A percentile compares a stretch with the other conserved stretches of the same genome.
Evolutionary conservation across 345 rosid genomes (phyloP).

Genomic region (Populus euphratica): DNA sequence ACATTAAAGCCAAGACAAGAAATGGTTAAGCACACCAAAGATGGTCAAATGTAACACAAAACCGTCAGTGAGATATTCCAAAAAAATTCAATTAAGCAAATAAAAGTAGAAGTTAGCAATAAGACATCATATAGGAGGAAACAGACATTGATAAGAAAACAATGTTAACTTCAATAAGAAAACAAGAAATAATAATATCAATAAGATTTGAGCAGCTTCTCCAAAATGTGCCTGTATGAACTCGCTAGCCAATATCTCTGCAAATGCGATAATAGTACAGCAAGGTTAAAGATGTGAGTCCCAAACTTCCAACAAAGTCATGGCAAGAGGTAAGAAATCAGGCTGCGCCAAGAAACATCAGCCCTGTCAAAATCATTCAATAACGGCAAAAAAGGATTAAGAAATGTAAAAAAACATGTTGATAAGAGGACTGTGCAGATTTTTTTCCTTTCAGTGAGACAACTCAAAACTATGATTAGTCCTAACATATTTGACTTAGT

Average conservation of each 20-base stretch:
- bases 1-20: slow-evolving; percentile 14
- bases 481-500: no score
- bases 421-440: not conserved
- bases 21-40: slow-evolving; percentile 9
- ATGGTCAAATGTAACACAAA: slow-evolving; percentile 17
- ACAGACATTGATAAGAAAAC: slow-evolving; percentile 33
- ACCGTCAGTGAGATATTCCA: slow-evolving; percentile 23
- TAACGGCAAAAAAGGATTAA: slow-evolving; percentile 35
- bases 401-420: slow-evolving; percentile 26
- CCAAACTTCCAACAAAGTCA: slow-evolving; percentile 98
- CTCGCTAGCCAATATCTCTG: slow-evolving; percentile 61
- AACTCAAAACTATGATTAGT: no score
- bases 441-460: not conserved
- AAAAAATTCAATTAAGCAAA: slow-evolving; percentile 22
- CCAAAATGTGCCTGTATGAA: slow-evolving; percentile 21
- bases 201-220: slow-evolving; percentile 29
- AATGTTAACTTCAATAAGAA: slow-evolving; percentile 46
- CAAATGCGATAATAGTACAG: slow-evolving; percentile 97
- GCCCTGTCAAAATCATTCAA: slow-evolving; percentile 63
- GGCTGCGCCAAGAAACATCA: slow-evolving; percentile 95
- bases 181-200: slow-evolving; percentile 31
- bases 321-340: slow-evolving; percentile 96
- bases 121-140: slow-evolving; percentile 30
- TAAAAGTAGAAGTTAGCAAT: slow-evolving; percentile 30
- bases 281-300: slow-evolving; percentile 99